phyloP scores from a whole-genome alignment of 2,329 filamentous ascomycete genomes.

The Hymenotorrendiella dingleyae region DNA sequence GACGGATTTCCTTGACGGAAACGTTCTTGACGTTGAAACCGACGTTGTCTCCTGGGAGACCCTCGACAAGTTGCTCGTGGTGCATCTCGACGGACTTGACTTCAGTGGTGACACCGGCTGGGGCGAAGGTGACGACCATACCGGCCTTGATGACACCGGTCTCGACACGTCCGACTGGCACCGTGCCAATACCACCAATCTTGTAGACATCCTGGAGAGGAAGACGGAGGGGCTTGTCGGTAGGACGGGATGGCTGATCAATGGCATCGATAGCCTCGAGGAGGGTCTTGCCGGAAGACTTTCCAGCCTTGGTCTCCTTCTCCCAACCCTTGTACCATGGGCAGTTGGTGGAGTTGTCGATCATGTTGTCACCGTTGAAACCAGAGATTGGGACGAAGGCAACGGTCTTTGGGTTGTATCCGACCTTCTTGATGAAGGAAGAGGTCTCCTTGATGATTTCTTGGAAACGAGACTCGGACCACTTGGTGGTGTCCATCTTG shows the following conservation, averaged over 20 bases:
- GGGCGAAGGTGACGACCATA: conserved; percentile 98
- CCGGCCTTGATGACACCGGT: conserved; percentile 90
- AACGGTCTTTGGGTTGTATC: conserved; percentile 99
- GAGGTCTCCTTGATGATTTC: conserved; percentile 99
- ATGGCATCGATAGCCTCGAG: conserved; percentile 98
- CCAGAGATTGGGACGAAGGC: conserved; percentile 99
- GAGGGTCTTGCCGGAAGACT: conserved; percentile 91
- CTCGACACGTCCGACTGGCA: conserved; percentile 99
- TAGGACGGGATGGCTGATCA: conserved; percentile 84
- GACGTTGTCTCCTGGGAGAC: conserved; percentile 99
- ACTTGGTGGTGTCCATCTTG: conserved; percentile 99
- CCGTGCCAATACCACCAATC: conserved; percentile 99
- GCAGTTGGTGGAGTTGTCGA: conserved; percentile 81
- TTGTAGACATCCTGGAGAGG: conserved; percentile 99
- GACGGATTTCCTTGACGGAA: conserved; percentile 99
- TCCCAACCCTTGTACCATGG: conserved; percentile 99
- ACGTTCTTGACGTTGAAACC: conserved; percentile 99
- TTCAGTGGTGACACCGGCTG: conserved; percentile 99
- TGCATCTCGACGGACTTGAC: conserved; percentile 99
- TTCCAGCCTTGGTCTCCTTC: conserved; percentile 91
- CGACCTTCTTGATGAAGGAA: conserved; percentile 99
- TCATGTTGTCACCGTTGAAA: conserved; percentile 99
- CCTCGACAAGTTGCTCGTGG: conserved; percentile 96
- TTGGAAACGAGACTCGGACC: conserved; percentile 91
- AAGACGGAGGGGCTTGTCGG: conserved; percentile 99